A percentile compares a stretch with the other conserved stretches of the same genome.
Conservation (phyloP, 1,284 basidiomycete genomes). For the Trichosporon sp. region DNA sequence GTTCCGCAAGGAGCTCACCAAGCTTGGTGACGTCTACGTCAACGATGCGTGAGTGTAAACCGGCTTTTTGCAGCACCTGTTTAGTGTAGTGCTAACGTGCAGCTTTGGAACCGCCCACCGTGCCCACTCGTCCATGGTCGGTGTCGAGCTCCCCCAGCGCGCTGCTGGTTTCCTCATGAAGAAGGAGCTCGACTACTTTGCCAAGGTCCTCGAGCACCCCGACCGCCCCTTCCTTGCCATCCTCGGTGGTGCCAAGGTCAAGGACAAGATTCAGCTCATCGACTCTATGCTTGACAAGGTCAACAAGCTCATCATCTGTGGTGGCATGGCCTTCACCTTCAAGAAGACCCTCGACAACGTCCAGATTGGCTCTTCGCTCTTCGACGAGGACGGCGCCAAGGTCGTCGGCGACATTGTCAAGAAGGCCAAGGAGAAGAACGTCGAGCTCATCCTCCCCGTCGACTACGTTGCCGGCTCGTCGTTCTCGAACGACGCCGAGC, state of each 20-base stretch:
- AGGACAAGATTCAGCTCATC: conserved; percentile 97
- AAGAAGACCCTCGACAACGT: conserved; percentile 87
- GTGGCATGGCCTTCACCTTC: conserved; percentile 99
- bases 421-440: conserved; percentile 89
- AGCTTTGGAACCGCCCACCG: conserved; percentile 94
- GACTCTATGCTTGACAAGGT: conserved; percentile 99
- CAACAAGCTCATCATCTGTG: conserved; percentile 91
- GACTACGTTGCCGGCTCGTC: conserved; percentile 94
- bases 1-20: conserved; percentile 83
- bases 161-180: conserved; percentile 96
- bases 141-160: conserved; percentile 84
- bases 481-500: conserved; percentile 87
- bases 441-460: conserved; percentile 91
- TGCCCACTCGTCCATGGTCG: conserved; percentile 98
- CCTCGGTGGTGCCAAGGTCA: conserved; percentile 96
- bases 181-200: conserved; percentile 98
- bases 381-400: conserved; percentile 81
- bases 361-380: conserved; percentile 90
- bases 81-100: neutral
- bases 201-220: conserved; percentile 91
- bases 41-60: conserved; percentile 69
- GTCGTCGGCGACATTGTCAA: conserved; percentile 80
- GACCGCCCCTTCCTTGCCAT: conserved; percentile 97
- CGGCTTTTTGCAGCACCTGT: too few species aligned
- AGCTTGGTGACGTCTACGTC: conserved; percentile 92